These are phyloP conservation scores for Colletotrichum brevisporum DNA, from an alignment of 2,329 filamentous ascomycete genomes.

Conservation along the genomic window DNA sequence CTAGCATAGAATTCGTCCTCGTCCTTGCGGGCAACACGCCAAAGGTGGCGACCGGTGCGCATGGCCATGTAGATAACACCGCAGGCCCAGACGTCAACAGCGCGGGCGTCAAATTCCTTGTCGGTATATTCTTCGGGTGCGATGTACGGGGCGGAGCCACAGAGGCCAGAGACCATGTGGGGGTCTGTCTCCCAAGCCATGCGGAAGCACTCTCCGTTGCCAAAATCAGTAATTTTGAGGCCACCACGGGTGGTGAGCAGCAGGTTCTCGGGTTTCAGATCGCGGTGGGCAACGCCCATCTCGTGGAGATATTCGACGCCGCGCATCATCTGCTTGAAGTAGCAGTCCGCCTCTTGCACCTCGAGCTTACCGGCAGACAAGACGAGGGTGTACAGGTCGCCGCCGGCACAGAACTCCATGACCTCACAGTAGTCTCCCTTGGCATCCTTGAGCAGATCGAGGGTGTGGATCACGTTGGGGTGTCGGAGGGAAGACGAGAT, in stretches of 20 bases:
- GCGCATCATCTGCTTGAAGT: constrained; percentile 99
- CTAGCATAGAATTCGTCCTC: constrained; percentile 98
- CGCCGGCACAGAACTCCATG: constrained; percentile 98
- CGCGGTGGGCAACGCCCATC: constrained; percentile 98
- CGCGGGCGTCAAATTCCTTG: constrained; percentile 95
- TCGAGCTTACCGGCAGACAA: constrained; percentile 93
- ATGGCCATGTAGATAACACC: constrained; percentile 99
- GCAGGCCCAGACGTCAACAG: constrained; percentile 98
- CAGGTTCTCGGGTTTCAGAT: constrained; percentile 96
- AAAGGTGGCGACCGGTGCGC: constrained; percentile 94
- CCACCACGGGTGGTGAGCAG: constrained; percentile 92
- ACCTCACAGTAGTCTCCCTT: constrained; percentile 99
- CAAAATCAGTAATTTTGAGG: constrained; percentile 98
- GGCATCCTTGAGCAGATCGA: constrained; percentile 94
- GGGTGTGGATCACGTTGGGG: constrained; percentile 97
- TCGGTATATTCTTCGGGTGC: constrained; percentile 96
- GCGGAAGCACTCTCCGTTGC: constrained; percentile 98
- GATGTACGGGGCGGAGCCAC: constrained; percentile 97
- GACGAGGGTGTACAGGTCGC: constrained; percentile 94
- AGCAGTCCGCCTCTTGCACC: constrained; percentile 94
- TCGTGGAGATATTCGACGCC: constrained; percentile 99
- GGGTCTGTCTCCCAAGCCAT: constrained; percentile 99
- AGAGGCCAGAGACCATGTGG: constrained; percentile 97
- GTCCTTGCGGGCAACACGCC: constrained; percentile 96
- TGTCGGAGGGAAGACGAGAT: constrained; percentile 97